phyloP scores from a whole-genome alignment of 2,329 filamentous ascomycete species.

The Xylaria digitata region DNA sequence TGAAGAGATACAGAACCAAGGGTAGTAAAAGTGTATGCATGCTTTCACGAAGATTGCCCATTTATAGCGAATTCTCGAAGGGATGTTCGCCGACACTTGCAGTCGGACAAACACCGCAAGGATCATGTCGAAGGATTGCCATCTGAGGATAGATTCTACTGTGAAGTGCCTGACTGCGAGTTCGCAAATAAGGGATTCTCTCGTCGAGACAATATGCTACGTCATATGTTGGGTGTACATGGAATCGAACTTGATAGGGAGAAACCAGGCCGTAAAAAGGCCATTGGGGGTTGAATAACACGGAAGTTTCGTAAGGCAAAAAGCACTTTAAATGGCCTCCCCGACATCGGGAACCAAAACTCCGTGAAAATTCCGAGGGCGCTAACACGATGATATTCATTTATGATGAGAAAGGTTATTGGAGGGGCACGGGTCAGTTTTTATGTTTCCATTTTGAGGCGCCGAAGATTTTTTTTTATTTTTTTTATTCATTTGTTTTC shows the following conservation, averaged over 20 bases:
- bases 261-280: slow-evolving; percentile 5
- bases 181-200: slow-evolving; percentile 1
- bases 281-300: too few relatives aligned
- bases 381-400: too few relatives aligned
- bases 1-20: neutral
- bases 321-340: too few relatives aligned
- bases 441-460: too few relatives aligned
- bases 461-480: too few relatives aligned
- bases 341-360: too few relatives aligned
- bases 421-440: too few relatives aligned
- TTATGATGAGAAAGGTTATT: too few relatives aligned
- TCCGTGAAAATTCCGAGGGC: too few relatives aligned
- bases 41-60: neutral
- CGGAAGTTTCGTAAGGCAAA: too few relatives aligned
- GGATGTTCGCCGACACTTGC: neutral
- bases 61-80: neutral
- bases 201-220: slow-evolving; percentile 6
- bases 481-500: too few relatives aligned
- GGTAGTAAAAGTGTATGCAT: neutral
- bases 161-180: neutral
- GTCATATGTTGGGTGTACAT: neutral
- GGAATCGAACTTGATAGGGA: neutral
- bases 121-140: neutral
- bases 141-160: neutral
- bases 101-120: slow-evolving; percentile 5